Conservation (phyloP, 1,284 basidiomycete species). For the Apiotrichum porosum region DNA sequence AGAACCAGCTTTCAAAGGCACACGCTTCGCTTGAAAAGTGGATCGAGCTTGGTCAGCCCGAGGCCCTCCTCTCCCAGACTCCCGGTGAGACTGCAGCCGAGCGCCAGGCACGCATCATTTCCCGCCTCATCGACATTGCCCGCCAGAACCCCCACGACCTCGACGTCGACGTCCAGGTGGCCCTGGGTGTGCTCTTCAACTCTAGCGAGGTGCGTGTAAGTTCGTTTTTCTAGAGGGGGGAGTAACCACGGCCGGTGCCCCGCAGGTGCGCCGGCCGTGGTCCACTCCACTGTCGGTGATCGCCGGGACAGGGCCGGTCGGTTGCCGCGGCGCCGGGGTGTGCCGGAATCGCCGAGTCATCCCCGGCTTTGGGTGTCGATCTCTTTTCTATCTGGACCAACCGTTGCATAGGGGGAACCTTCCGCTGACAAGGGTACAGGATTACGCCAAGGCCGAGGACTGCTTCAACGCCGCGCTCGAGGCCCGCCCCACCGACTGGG, state of each 20-base stretch:
- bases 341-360: too few species aligned
- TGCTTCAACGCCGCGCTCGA: constrained; percentile 87
- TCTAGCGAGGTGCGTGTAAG: constrained; percentile 73
- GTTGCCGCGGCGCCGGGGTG: too few species aligned
- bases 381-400: too few species aligned
- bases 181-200: constrained; percentile 88
- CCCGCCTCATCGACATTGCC: constrained; percentile 48
- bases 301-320: too few species aligned
- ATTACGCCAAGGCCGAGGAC: constrained; percentile 86
- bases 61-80: constrained; percentile 8
- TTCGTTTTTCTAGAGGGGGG: too few species aligned
- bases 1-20: constrained; percentile 67
- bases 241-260: too few species aligned
- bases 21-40: constrained; percentile 78
- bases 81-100: constrained; percentile 14
- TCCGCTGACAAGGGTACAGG: too few species aligned
- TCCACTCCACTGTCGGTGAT: too few species aligned
- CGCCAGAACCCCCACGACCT: constrained; percentile 54
- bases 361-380: too few species aligned
- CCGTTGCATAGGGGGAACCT: too few species aligned
- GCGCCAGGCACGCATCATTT: constrained; percentile 35
- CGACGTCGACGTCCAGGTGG: constrained; percentile 93
- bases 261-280: too few species aligned
- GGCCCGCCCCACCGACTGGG: constrained; percentile 91
- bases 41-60: constrained; percentile 52